These are phyloP conservation scores for Babesia ovis DNA, from an alignment of 169 alveolate genomes.

Conservation along the genomic window DNA sequence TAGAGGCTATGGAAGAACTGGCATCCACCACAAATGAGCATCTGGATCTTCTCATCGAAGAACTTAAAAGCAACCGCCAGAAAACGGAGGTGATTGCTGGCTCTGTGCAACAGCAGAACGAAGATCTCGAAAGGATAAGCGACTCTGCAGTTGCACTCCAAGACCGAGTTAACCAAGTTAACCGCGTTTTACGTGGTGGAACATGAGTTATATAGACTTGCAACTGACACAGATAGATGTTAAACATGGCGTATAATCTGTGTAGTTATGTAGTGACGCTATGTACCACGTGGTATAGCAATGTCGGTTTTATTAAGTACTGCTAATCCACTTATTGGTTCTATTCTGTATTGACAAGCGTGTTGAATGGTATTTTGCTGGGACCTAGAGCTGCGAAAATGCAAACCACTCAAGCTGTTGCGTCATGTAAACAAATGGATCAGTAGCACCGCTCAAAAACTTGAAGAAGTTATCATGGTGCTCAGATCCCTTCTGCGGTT, in stretches of 20 bases:
- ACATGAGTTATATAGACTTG: background rate
- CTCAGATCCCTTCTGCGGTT: slow-evolving; percentile 13
- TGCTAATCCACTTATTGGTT: too few species aligned
- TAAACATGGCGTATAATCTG: too few species aligned
- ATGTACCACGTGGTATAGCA: too few species aligned
- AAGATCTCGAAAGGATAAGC: slow-evolving; percentile 45
- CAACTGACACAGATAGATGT: too few species aligned
- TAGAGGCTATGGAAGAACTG: slow-evolving; percentile 38
- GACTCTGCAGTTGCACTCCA: slow-evolving; percentile 47
- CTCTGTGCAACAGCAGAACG: slow-evolving; percentile 42
- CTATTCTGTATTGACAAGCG: too few species aligned
- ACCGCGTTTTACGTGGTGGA: slow-evolving; percentile 20
- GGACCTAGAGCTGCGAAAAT: background rate
- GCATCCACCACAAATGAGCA: slow-evolving; percentile 29
- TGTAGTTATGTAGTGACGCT: too few species aligned
- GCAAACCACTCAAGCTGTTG: slow-evolving; percentile 56
- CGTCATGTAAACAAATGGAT: slow-evolving; percentile 65
- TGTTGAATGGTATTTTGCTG: background rate
- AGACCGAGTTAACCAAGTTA: slow-evolving; percentile 38
- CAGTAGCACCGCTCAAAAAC: slow-evolving; percentile 63
- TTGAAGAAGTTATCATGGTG: slow-evolving; percentile 62
- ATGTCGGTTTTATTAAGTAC: too few species aligned
- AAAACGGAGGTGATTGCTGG: slow-evolving; percentile 43
- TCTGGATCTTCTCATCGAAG: slow-evolving; percentile 35
- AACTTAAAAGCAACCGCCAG: slow-evolving; percentile 35